Evolutionary conservation across 2,329 filamentous ascomycete species (phyloP).

Genomic region (Botrytis byssoidea): DNA sequence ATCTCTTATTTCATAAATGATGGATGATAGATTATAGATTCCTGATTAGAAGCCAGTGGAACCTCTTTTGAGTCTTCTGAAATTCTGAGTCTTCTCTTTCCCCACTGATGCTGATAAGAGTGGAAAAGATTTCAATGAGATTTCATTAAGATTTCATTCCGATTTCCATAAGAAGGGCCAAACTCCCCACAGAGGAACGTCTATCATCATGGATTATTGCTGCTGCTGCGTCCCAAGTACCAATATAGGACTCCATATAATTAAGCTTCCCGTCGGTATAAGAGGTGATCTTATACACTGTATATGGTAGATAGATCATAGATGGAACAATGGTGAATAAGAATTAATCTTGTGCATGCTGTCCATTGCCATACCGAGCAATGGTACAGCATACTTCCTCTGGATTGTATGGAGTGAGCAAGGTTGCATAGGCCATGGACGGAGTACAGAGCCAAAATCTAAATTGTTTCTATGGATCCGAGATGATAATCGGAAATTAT

Average conservation of each 20-base stretch:
- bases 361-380: not conserved
- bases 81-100: not conserved
- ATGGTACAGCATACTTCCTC: not conserved
- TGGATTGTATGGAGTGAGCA: not conserved
- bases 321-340: not conserved
- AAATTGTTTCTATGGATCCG: not conserved
- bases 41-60: not conserved
- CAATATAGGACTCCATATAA: not conserved
- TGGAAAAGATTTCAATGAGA: not conserved
- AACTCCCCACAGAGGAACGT: not conserved
- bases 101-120: not conserved
- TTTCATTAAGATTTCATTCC: not conserved
- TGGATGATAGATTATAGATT: not conserved
- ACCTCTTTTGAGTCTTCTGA: not conserved
- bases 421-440: not conserved
- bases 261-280: slow-evolving; percentile 11
- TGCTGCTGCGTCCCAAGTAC: not conserved
- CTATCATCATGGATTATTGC: not conserved
- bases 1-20: not conserved
- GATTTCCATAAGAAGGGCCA: not conserved
- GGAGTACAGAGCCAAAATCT: not conserved
- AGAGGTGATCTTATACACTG: not conserved
- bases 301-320: not conserved
- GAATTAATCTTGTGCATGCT: not conserved
- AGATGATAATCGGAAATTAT: not conserved